phyloP scores from a whole-genome alignment of 257 asterid species.

The Misopates orontium region DNA sequence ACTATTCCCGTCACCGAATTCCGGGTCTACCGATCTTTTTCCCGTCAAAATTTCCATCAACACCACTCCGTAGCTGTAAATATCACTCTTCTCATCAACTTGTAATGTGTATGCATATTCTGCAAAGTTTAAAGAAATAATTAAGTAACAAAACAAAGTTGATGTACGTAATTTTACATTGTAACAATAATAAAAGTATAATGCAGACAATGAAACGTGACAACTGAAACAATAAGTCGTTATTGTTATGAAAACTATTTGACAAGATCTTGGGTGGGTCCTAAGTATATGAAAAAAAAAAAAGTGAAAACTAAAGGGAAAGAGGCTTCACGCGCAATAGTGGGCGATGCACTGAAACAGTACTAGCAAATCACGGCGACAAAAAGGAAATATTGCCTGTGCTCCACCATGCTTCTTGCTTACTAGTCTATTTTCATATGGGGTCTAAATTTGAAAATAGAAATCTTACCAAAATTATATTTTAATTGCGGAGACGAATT shows the following conservation, averaged over 20 bases:
- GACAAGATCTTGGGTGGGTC: conserved; percentile 54
- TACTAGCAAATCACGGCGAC: conserved; percentile 46
- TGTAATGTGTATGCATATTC: conserved; percentile 92
- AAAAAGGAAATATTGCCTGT: conserved; percentile 25
- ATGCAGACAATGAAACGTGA: not conserved
- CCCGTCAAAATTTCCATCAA: conserved; percentile 81
- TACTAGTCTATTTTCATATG: conserved; percentile 10
- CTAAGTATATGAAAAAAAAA: conserved; percentile 28
- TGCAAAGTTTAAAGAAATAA: conserved; percentile 26
- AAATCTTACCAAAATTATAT: no score
- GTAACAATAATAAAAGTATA: not conserved
- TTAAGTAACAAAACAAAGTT: not conserved
- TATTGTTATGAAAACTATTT: conserved; percentile 18
- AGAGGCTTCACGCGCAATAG: conserved; percentile 48
- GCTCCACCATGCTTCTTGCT: conserved; percentile 35
- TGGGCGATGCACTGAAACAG: conserved; percentile 42
- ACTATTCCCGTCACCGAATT: conserved; percentile 89
- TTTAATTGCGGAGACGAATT: no score
- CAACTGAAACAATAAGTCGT: not conserved
- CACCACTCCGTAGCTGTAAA: conserved; percentile 89
- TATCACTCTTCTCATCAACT: conserved; percentile 95
- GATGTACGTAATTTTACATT: not conserved
- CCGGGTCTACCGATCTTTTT: conserved; percentile 68
- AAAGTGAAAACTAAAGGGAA: conserved; percentile 43
- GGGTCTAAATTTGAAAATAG: conserved; percentile 17